phyloP scores from a whole-genome alignment of 805 yeast genomes.

The Ogataea nitratoaversa region DNA sequence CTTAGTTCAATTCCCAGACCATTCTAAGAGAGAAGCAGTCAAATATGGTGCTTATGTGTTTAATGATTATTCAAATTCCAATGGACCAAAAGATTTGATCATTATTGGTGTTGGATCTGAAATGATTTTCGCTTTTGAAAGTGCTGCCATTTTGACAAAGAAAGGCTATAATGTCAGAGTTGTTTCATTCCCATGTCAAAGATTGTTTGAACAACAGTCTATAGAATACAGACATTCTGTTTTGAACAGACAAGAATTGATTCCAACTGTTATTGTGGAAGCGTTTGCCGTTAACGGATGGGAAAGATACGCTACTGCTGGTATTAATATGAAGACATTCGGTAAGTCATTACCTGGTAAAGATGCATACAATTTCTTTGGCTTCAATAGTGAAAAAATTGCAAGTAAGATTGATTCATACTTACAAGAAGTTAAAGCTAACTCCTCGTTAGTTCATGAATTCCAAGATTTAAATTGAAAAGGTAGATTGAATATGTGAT shows the following conservation, averaged over 20 bases:
- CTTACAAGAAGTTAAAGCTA: constrained; percentile 9
- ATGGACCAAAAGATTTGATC: constrained; percentile 46
- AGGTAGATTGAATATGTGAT: too few relatives aligned
- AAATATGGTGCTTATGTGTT: constrained; percentile 87
- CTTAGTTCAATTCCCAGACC: constrained; percentile 89
- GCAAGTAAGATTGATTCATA: constrained; percentile 41
- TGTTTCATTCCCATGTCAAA: constrained; percentile 91
- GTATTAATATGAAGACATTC: constrained; percentile 89
- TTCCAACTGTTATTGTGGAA: constrained; percentile 90
- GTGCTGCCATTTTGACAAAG: constrained; percentile 64
- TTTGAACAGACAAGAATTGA: constrained; percentile 73
- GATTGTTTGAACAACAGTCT: constrained; percentile 84
- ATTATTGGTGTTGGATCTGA: constrained; percentile 94
- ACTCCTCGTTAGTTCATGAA: constrained; percentile 20
- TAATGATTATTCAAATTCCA: constrained; percentile 54
- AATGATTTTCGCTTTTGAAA: constrained; percentile 75
- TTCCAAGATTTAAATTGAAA: constrained; percentile 29
- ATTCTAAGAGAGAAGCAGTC: constrained; percentile 78
- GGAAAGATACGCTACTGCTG: constrained; percentile 94
- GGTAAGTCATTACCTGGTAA: constrained; percentile 93
- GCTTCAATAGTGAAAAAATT: constrained; percentile 87
- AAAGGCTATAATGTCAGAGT: constrained; percentile 71
- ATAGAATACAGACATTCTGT: constrained; percentile 76
- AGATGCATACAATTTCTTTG: constrained; percentile 78
- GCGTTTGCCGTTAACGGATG: constrained; percentile 89